Conservation (phyloP, 495 filamentous ascomycete genomes). For the Aspergillus baeticus region DNA sequence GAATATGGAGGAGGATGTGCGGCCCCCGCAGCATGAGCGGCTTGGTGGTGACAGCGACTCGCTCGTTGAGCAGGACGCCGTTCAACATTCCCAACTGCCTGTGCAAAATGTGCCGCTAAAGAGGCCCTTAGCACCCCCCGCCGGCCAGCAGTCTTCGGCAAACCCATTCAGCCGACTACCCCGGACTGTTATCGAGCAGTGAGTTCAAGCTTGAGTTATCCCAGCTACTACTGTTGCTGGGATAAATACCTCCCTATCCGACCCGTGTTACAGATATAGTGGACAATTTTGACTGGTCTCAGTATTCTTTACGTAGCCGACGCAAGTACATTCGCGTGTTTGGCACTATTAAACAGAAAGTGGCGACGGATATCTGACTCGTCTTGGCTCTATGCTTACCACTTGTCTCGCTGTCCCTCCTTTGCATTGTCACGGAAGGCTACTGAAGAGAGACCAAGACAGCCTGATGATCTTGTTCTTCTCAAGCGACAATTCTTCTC, state of each 20-base stretch:
- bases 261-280: background rate
- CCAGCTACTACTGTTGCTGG: background rate
- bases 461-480: slow-evolving; percentile 53
- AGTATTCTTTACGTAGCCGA: slow-evolving; percentile 77
- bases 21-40: slow-evolving; percentile 17
- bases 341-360: slow-evolving; percentile 74
- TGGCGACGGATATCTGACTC: slow-evolving; percentile 76
- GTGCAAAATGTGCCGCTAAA: background rate
- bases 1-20: slow-evolving; percentile 30
- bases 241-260: background rate
- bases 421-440: slow-evolving; percentile 56
- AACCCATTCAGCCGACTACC: slow-evolving; percentile 28
- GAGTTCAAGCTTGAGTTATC: slow-evolving; percentile 12
- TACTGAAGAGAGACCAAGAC: slow-evolving; percentile 34
- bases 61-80: slow-evolving; percentile 5
- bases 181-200: slow-evolving; percentile 29
- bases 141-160: slow-evolving; percentile 9
- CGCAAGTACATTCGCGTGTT: slow-evolving; percentile 77
- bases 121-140: background rate
- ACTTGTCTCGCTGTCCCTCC: slow-evolving; percentile 70
- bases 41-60: slow-evolving; percentile 13
- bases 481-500: slow-evolving; percentile 67
- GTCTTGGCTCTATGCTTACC: slow-evolving; percentile 69
- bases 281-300: slow-evolving; percentile 18
- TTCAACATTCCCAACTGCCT: slow-evolving; percentile 10